Conservation (phyloP, 2,329 filamentous ascomycete species). For the Xylaria sp. region DNA sequence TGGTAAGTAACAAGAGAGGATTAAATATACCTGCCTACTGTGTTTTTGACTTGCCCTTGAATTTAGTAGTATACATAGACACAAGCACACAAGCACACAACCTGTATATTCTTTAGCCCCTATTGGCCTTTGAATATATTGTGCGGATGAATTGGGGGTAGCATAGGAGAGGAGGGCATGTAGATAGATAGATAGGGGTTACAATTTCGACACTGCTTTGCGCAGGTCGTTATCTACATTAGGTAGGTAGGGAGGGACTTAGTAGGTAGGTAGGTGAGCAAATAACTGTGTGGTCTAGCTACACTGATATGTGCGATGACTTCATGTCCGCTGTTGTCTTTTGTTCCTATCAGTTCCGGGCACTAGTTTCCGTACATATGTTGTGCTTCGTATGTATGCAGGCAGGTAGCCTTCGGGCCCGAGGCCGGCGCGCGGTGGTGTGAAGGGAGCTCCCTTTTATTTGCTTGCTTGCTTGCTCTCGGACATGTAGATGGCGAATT, state of each 20-base stretch:
- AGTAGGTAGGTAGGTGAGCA: background rate
- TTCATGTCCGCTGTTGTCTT: background rate
- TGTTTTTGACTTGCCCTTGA: background rate
- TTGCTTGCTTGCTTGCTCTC: background rate
- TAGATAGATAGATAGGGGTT: background rate
- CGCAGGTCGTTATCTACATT: background rate
- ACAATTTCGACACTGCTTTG: background rate
- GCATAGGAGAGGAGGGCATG: background rate
- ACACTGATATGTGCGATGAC: background rate
- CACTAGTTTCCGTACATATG: background rate
- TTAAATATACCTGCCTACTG: background rate
- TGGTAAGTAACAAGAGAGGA: background rate
- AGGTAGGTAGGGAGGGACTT: background rate
- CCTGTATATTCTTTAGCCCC: background rate
- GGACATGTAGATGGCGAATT: background rate
- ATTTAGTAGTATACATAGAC: background rate
- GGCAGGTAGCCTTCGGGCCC: background rate
- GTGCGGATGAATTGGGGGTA: background rate
- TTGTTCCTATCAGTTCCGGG: background rate
- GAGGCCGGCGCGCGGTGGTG: too few species aligned
- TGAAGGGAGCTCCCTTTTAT: background rate
- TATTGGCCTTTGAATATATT: background rate
- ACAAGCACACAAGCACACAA: background rate
- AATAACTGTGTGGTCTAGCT: background rate
- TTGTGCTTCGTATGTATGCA: background rate